Conservation (phyloP, 2,329 filamentous ascomycete genomes). For the Alternaria novae-zelandiae region DNA sequence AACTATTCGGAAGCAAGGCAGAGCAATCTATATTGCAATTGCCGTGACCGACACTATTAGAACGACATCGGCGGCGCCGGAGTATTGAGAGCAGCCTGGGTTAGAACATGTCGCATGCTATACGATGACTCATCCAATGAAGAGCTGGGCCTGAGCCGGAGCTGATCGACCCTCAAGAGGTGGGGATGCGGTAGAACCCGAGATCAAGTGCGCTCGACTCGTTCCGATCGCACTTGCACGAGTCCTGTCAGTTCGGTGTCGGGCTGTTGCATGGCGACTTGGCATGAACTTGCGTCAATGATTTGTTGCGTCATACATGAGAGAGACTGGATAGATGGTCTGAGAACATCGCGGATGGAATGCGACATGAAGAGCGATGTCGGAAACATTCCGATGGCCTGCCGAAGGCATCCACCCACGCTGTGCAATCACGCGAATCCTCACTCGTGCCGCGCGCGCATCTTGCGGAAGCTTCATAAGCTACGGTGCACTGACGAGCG, state of each 20-base stretch:
- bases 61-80: constrained; percentile 18
- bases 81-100: not conserved
- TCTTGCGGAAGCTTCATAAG: not conserved
- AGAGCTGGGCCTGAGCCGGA: not conserved
- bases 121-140: not conserved
- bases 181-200: constrained; percentile 1
- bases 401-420: not conserved
- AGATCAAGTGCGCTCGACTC: not conserved
- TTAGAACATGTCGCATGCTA: not conserved
- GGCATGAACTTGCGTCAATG: not conserved
- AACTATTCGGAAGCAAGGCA: not conserved
- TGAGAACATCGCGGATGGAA: not conserved
- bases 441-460: not conserved
- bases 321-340: too few species aligned
- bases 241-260: not conserved
- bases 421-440: not conserved
- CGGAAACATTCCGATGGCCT: not conserved
- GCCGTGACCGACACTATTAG: constrained; percentile 1
- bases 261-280: not conserved
- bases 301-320: not conserved
- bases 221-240: not conserved
- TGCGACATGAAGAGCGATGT: not conserved
- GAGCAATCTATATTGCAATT: not conserved
- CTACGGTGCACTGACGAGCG: not conserved
- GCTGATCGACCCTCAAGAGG: not conserved